Evolutionary conservation across 371 early-diverging fungal genomes (phyloP), one percentile per base, ranked within the genome.

Genomic region (Mucor piriformis): DNA sequence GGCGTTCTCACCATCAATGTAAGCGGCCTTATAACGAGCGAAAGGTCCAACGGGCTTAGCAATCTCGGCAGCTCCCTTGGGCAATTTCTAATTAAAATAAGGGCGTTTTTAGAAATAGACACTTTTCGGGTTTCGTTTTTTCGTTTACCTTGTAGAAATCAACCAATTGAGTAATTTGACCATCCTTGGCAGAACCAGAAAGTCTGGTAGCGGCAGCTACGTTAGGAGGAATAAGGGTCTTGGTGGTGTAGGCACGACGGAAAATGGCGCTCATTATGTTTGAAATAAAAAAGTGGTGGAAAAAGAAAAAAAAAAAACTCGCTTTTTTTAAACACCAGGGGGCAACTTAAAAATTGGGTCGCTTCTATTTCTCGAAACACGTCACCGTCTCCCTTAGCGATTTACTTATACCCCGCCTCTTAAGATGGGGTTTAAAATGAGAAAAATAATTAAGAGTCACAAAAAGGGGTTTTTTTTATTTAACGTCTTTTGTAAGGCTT

Each of bases 1-100:
- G 24, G 85, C 74, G 63, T 85, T 85, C 46, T 85, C 83, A 67
- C 85, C 85, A 50, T 85, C 85, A 70, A 85, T 83, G 78, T 85
- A 79, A 65, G 80, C 79, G 57, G 83, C 85, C 83, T 85, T 79
- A 72, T 85, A 85, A 37, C 77, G 72, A 54, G 66, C 78, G 55
- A 61, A 72, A 63, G 72, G 71, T 56, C 81, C 81, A 50, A 70
- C 68, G 50, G 81, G 73, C 77, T 81, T 77, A 54, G 70, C 40
- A 54, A 65, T 65, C 33, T 69, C 60, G 53, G 55, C 73, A 54
- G 70, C 42, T 66, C 81, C 81, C 76, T 81, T 81, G 64, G 81
- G 81, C 67, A 81, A 69, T 56, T 68, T 71, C 76, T 79, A n/a
- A n/a, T n/a, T n/a, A n/a, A n/a, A n/a, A n/a, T n/a, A n/a, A n/a